A percentile compares a stretch with the other conserved stretches of the same genome.
These are phyloP conservation scores for Suhomyces vadensis DNA, from an alignment of 805 yeast genomes.

Conservation along the genomic window DNA sequence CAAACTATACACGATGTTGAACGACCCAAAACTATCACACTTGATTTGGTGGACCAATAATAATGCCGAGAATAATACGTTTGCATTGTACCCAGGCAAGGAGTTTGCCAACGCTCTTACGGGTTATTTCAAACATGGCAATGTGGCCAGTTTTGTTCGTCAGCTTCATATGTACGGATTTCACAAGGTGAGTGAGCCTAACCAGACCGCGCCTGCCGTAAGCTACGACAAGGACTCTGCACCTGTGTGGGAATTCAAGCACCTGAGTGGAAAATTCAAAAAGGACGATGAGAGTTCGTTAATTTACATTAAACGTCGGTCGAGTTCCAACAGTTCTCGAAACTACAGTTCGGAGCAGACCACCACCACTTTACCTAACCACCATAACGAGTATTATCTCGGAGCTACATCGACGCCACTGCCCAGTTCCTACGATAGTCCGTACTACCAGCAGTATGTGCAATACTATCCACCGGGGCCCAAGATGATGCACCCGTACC, in stretches of 20 bases:
- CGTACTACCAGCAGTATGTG: slow-evolving; percentile 8
- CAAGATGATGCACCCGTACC: background rate
- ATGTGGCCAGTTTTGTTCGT: slow-evolving; percentile 88
- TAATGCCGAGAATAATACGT: slow-evolving; percentile 50
- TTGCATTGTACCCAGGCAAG: slow-evolving; percentile 63
- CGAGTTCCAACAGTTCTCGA: slow-evolving; percentile 35
- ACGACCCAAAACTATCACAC: slow-evolving; percentile 33
- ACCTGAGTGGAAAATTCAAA: slow-evolving; percentile 49
- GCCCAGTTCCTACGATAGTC: slow-evolving; percentile 7
- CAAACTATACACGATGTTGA: slow-evolving; percentile 42
- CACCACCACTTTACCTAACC: slow-evolving; percentile 9
- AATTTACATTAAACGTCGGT: slow-evolving; percentile 49
- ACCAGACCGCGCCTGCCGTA: slow-evolving; percentile 11
- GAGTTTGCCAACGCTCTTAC: slow-evolving; percentile 63
- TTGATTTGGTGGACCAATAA: slow-evolving; percentile 48
- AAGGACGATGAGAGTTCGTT: slow-evolving; percentile 48
- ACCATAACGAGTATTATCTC: slow-evolving; percentile 11
- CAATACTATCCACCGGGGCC: background rate
- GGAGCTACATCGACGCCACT: slow-evolving; percentile 10
- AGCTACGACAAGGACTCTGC: slow-evolving; percentile 21
- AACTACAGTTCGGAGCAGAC: slow-evolving; percentile 12
- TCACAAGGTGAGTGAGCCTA: slow-evolving; percentile 69
- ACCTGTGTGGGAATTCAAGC: slow-evolving; percentile 59
- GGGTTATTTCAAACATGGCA: slow-evolving; percentile 89
- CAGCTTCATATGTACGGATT: slow-evolving; percentile 97